Evolutionary conservation across 75 land plant species (phyloP), one percentile per base, ranked within the genome.

Genomic region (Picea glauca): DNA sequence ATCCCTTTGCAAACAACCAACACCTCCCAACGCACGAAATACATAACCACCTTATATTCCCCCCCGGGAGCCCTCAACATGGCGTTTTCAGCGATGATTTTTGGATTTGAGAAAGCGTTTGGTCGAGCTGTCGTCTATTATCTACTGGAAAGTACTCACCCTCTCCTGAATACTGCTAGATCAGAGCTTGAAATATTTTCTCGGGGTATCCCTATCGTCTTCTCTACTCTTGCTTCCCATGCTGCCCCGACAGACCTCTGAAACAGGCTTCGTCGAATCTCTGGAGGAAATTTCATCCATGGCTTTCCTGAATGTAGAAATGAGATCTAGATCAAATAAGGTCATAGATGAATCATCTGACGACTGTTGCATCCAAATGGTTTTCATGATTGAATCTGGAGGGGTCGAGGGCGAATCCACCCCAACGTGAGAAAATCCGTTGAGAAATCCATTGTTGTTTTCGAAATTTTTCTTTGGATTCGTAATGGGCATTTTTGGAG

Each of bases 261-360:
- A 61, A 0, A 70, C 38, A 3, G 65, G 59, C 8, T 81, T 61
- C 30, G 64, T 57, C 7, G 57, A 54, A 35, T 56, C 64, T 3
- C 61, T 46, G 13, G 85, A 76, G 1, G 82, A 40, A 21, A 80
- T 67, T 60, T 83, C 82, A 17, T 84, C 81, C 14, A 88, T 58
- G 0, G 87, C 81, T 62, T 82, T 85, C 21, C 76, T 77, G 76
- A 88, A 88, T 14, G 77, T 31, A 14, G 87, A 80, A 50, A 88
- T 60, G 61, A 81, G 64, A 26, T 81, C 83, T 1, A 83, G 83
- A 26, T 84, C 86, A 58, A 84, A 80, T 2, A 67, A 18, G 6
- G 17, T 80, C 59, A 66, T 74, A n/a, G 74, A 76, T n/a, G 78
- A 66, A 4, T 81, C 83, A 12, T 33, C 33, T 0, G 64, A 79